Evolutionary conservation across 352 stramenopile species (phyloP).

Genomic region (Globisporangium heterothallicum): DNA sequence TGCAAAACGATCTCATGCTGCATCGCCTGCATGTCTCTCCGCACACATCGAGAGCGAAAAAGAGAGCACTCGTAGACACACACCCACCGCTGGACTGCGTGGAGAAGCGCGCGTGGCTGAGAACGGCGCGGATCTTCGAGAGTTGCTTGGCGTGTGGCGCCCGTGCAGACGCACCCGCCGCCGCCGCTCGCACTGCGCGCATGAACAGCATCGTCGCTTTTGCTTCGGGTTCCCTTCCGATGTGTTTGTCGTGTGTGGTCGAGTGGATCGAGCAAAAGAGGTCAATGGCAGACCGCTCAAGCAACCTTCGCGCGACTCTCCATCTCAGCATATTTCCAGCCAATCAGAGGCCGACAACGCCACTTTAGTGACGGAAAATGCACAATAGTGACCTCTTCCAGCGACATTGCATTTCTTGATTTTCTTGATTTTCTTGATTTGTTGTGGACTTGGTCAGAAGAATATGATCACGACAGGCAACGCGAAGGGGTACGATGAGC

Average conservation of each 20-base stretch:
- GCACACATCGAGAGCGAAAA: not conserved
- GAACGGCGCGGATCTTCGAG: conserved; percentile 14
- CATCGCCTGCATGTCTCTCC: not conserved
- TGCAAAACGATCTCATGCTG: not conserved
- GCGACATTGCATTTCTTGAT: too few relatives aligned
- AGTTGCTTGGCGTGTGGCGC: conserved; percentile 12
- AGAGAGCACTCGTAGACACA: too few relatives aligned
- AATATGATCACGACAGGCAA: conserved; percentile 43
- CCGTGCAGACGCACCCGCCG: conserved; percentile 10
- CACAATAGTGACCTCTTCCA: too few relatives aligned
- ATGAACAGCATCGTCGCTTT: conserved; percentile 60
- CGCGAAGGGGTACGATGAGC: conserved; percentile 30
- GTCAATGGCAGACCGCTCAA: conserved; percentile 4
- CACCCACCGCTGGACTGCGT: conserved; percentile 62
- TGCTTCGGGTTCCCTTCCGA: not conserved
- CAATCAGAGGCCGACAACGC: not conserved
- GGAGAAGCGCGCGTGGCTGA: conserved; percentile 28
- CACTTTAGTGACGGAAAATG: conserved; percentile 1
- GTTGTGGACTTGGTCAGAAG: too few relatives aligned
- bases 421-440: too few relatives aligned
- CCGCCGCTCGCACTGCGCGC: conserved; percentile 29
- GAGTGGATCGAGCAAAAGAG: not conserved
- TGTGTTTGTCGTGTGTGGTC: conserved; percentile 1
- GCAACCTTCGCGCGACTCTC: conserved; percentile 24
- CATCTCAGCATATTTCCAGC: not conserved